A percentile compares a stretch with the other conserved stretches of the same genome.
Evolutionary conservation across 2,329 filamentous ascomycete species (phyloP).

Genomic region (Aureobasidium leucospermi): DNA sequence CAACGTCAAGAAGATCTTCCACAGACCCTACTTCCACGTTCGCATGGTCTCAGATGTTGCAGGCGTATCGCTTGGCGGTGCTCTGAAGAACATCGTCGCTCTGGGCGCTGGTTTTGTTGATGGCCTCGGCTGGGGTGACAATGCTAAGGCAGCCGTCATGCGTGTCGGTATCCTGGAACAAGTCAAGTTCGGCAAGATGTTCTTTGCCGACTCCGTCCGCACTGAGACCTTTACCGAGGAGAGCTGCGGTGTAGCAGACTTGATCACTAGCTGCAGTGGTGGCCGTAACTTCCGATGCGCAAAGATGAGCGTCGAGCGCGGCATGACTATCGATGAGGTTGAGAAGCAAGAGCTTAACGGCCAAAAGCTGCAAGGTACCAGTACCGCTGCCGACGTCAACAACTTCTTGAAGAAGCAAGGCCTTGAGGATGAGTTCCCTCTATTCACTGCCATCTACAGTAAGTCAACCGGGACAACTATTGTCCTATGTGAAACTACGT

Average conservation of each 20-base stretch:
- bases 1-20: slow-evolving; percentile 79
- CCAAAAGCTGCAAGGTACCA: slow-evolving; percentile 92
- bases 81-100: slow-evolving; percentile 94
- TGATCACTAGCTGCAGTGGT: slow-evolving; percentile 88
- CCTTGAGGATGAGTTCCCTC: slow-evolving; percentile 74
- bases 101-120: slow-evolving; percentile 92
- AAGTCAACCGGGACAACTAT: slow-evolving; percentile 21
- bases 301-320: slow-evolving; percentile 74
- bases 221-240: slow-evolving; percentile 92
- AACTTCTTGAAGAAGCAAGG: slow-evolving; percentile 74
- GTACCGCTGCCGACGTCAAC: slow-evolving; percentile 86
- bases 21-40: slow-evolving; percentile 95
- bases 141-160: slow-evolving; percentile 98
- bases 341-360: slow-evolving; percentile 88
- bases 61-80: slow-evolving; percentile 87
- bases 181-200: slow-evolving; percentile 89
- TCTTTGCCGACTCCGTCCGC: slow-evolving; percentile 77
- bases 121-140: slow-evolving; percentile 94
- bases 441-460: slow-evolving; percentile 82
- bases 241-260: slow-evolving; percentile 86
- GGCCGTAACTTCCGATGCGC: slow-evolving; percentile 93
- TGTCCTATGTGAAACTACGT: background rate
- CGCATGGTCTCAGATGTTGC: slow-evolving; percentile 92
- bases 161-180: slow-evolving; percentile 92
- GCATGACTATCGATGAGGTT: slow-evolving; percentile 74